Conservation (phyloP, 225 moss, liverwort and hornwort genomes). For the Asterella californica region DNA sequence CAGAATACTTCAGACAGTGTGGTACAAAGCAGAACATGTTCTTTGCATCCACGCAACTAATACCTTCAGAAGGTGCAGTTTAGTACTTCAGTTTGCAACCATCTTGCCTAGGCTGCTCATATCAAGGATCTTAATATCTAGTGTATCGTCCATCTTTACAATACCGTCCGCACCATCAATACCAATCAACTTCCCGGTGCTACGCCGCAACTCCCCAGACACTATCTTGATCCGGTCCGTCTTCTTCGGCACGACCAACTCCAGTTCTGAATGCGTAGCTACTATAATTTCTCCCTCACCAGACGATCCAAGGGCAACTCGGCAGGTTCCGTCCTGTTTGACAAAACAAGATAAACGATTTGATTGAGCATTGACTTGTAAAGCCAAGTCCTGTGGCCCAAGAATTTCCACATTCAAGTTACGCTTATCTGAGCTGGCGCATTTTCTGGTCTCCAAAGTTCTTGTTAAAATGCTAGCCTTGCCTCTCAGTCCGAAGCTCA, state of each 20-base stretch:
- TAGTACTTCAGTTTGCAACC: conserved; percentile 23
- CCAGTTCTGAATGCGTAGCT: conserved; percentile 68
- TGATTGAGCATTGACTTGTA: neutral
- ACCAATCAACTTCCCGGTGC: conserved; percentile 90
- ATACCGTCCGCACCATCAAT: conserved; percentile 99
- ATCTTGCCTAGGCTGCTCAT: conserved; percentile 97
- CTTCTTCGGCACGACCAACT: conserved; percentile 83
- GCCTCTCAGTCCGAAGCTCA: neutral
- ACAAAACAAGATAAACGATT: neutral
- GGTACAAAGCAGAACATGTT: conserved; percentile 25
- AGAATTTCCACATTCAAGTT: neutral
- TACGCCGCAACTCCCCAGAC: conserved; percentile 73
- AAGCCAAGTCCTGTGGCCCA: neutral
- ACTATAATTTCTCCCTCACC: conserved; percentile 66
- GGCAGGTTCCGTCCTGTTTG: conserved; percentile 74
- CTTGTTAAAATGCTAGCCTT: neutral
- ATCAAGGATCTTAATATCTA: conserved; percentile 95
- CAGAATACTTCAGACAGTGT: conserved; percentile 4
- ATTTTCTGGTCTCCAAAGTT: neutral
- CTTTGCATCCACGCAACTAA: conserved; percentile 14
- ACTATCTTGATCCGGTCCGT: conserved; percentile 92
- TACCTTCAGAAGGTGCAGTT: neutral
- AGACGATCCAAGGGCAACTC: conserved; percentile 67
- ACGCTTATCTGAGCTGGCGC: neutral
- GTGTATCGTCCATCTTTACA: conserved; percentile 88